Conservation (phyloP, 805 yeast genomes). For the Scheffersomyces ergatensis region DNA sequence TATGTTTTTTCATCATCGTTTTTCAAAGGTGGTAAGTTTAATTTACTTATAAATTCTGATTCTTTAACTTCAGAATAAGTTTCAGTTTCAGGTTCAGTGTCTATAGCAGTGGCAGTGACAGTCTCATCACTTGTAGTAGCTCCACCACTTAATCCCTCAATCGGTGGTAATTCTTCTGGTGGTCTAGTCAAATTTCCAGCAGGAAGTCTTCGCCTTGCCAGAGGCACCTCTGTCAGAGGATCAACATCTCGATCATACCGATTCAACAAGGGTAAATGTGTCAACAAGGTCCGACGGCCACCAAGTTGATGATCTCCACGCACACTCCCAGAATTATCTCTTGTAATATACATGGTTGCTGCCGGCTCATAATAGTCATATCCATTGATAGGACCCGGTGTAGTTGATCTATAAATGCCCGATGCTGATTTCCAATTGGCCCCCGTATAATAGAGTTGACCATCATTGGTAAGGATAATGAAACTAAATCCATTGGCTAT, state of each 20-base stretch:
- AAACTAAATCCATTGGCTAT: slow-evolving; percentile 67
- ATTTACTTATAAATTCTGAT: slow-evolving; percentile 22
- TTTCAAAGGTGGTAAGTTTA: slow-evolving; percentile 14
- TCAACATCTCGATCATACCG: slow-evolving; percentile 6
- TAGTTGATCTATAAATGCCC: slow-evolving; percentile 1
- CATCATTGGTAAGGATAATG: slow-evolving; percentile 53
- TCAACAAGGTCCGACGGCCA: not conserved
- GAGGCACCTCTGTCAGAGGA: slow-evolving; percentile 4
- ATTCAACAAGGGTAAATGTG: not conserved
- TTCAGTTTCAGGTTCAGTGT: too few relatives aligned
- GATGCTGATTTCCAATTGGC: slow-evolving; percentile 17
- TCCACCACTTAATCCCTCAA: slow-evolving; percentile 4
- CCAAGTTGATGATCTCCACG: not conserved
- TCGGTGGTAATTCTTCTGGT: slow-evolving; percentile 15
- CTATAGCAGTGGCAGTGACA: not conserved
- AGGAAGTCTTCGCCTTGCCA: slow-evolving; percentile 10
- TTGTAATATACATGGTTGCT: slow-evolving; percentile 1
- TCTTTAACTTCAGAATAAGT: slow-evolving; percentile 10
- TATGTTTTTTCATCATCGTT: slow-evolving; percentile 1
- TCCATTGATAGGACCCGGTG: slow-evolving; percentile 27
- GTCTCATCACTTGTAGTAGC: not conserved
- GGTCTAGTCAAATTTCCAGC: slow-evolving; percentile 19
- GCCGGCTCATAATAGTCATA: slow-evolving; percentile 17
- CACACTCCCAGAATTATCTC: too few relatives aligned
- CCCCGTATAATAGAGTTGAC: slow-evolving; percentile 58